Conservation (phyloP, 331 rosid genomes). For the Prunus yedoensis region DNA sequence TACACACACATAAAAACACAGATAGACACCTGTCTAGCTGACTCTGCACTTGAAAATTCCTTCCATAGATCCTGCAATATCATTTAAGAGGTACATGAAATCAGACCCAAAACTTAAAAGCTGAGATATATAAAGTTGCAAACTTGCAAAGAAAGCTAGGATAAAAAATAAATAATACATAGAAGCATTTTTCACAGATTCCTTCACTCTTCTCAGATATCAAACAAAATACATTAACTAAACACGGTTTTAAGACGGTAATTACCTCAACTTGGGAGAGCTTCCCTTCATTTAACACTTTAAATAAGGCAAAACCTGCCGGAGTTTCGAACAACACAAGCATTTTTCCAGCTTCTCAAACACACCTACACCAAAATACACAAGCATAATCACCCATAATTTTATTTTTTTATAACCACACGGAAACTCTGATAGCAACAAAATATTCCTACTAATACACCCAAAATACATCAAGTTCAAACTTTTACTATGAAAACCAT, state of each 20-base stretch:
- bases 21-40: conserved; percentile 65
- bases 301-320: conserved; percentile 86
- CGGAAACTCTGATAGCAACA: not conserved
- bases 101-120: not conserved
- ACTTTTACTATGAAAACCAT: not conserved
- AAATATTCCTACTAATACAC: not conserved
- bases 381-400: not conserved
- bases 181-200: not conserved
- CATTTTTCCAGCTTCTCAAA: conserved; percentile 45
- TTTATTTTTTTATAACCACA: not conserved
- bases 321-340: conserved; percentile 83
- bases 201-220: not conserved
- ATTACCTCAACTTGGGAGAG: conserved; percentile 87
- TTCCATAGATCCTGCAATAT: conserved; percentile 58
- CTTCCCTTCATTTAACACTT: conserved; percentile 85
- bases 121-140: not conserved
- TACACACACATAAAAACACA: not conserved
- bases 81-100: not conserved
- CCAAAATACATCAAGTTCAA: not conserved
- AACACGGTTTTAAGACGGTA: not conserved
- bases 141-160: not conserved
- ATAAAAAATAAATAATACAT: not conserved
- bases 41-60: conserved; percentile 57
- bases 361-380: conserved; percentile 27
- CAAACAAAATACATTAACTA: not conserved